Percentiles rank a stretch among this genome's conserved stretches.
These are phyloP conservation scores for Periconia sp. DNA, from an alignment of 2,329 filamentous ascomycete species.

Conservation along the genomic window DNA sequence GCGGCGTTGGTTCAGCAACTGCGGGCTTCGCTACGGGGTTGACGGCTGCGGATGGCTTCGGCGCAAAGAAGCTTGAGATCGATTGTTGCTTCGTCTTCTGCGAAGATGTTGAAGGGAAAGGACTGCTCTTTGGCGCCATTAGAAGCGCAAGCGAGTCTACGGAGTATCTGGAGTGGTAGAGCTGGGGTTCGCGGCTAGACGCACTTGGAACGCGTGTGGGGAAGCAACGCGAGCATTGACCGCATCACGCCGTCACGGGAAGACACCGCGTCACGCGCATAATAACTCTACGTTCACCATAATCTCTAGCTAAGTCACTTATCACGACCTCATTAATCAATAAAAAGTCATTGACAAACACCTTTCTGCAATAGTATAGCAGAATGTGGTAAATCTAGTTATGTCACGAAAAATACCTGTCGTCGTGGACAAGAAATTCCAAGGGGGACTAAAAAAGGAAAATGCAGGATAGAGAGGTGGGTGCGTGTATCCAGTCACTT, in stretches of 20 bases:
- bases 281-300: too few species aligned
- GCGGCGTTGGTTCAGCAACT: conserved; percentile 3
- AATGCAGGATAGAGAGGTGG: too few species aligned
- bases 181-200: conserved; percentile 4
- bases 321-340: not conserved
- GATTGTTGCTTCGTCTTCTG: conserved; percentile 75
- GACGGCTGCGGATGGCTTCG: conserved; percentile 45
- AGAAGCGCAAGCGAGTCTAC: conserved; percentile 10
- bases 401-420: too few species aligned
- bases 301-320: too few species aligned
- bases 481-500: too few species aligned
- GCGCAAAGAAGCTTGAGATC: conserved; percentile 83
- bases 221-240: conserved; percentile 13
- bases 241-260: conserved; percentile 34
- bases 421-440: too few species aligned
- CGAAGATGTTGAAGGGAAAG: conserved; percentile 36
- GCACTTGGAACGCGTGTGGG: conserved; percentile 23
- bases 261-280: too few species aligned
- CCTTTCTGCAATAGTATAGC: too few species aligned
- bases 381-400: too few species aligned
- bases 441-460: too few species aligned
- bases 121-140: conserved; percentile 47
- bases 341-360: not conserved
- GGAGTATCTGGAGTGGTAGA: conserved; percentile 8
- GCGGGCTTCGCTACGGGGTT: conserved; percentile 19